Base-by-base conservation (phyloP, 371 early-diverging fungal species). In the Apophysomyces ossiformis region DNA sequence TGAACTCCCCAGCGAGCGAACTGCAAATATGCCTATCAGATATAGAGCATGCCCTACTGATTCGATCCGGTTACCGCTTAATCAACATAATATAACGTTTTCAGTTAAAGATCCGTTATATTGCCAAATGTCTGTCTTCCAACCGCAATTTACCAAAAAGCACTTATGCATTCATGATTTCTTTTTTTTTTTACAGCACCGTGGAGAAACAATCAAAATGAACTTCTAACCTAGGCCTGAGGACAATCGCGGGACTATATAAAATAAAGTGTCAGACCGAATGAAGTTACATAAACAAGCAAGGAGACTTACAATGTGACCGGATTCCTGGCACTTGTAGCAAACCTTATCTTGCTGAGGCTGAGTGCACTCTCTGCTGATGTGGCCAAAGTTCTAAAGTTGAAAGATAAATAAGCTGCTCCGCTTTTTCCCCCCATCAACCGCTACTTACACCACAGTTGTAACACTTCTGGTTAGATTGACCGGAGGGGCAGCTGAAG, bases 321-420 rank as follows among this genome's bases (percentile, higher is more conserved):
- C 91, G 47, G 67, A 21, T 67, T 85, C 69, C 46, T 79, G 75
- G 73, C 93, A 92, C 64, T 84, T 89, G 83, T 87, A 87, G 81
- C 92, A 92, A 59, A 72, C 63, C 77, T 78, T 81, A 39, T 74
- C 71, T 63, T 83, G 79, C 58, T 70, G 61, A 39, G 79, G 78
- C 60, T 73, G 69, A 56, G 70, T 69, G 66, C 84, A 83, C 6
- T 83, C 84, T 66, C 81, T 76, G 50, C 81, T 79, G 62, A 83
- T 77, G 54, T 83, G 81, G 13, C 83, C 83, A 70, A 68, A 67
- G 71, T 72, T 71, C 68, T 71, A 64, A n/a, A 26, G 35, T 37
- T n/a, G n/a, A 35, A 44, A 8, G 13, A 9, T 13, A 50, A 32
- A 67, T 35, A 54, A 12, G 16, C n/a, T 32, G 9, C 4, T 43